These are phyloP conservation scores for Ambrosia trifida DNA, from an alignment of 129 eudicot genomes.

Conservation along the genomic window DNA sequence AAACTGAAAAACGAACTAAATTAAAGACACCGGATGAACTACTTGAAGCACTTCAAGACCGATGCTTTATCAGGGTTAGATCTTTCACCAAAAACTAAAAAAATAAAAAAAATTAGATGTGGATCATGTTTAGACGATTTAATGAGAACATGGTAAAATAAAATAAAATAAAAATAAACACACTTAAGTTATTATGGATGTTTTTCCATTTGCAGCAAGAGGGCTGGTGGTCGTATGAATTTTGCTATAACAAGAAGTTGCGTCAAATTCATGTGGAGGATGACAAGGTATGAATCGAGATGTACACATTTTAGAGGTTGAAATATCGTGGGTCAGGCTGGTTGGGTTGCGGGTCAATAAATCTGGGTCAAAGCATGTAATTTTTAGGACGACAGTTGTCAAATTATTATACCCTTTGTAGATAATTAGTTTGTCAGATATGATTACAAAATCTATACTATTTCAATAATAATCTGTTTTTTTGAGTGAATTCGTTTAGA, in stretches of 20 bases:
- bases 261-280: slow-evolving; percentile 86
- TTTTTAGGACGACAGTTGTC: neutral
- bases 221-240: slow-evolving; percentile 97
- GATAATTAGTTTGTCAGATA: neutral
- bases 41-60: slow-evolving; percentile 76
- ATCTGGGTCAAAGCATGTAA: neutral
- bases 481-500: neutral
- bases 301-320: neutral
- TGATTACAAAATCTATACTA: neutral
- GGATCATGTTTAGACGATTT: neutral
- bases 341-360: neutral
- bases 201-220: slow-evolving; percentile 69
- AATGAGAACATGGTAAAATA: slow-evolving; percentile 13
- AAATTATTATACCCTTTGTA: neutral
- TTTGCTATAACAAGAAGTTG: slow-evolving; percentile 67
- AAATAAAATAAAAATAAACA: too few species aligned
- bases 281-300: slow-evolving; percentile 47
- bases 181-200: slow-evolving; percentile 1
- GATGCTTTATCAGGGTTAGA: slow-evolving; percentile 74
- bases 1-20: slow-evolving; percentile 70
- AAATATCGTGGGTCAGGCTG: neutral
- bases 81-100: slow-evolving; percentile 11
- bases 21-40: slow-evolving; percentile 97
- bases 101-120: neutral
- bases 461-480: neutral